These are phyloP conservation scores for Cicer cuneatum DNA, from an alignment of 306 rosid species.

Conservation along the genomic window DNA sequence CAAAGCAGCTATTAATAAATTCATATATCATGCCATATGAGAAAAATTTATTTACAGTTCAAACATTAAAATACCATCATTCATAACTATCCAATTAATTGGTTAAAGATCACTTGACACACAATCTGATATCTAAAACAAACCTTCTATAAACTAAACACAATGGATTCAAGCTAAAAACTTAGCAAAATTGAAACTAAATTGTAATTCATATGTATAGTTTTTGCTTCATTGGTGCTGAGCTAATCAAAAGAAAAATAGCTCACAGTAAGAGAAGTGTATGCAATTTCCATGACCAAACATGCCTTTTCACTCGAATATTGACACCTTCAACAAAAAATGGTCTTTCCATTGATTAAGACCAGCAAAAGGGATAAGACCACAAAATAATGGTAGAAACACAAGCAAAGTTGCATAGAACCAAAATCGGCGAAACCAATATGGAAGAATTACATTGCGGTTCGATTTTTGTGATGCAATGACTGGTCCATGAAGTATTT, in stretches of 20 bases:
- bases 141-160: not conserved
- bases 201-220: not conserved
- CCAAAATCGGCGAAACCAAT: slow-evolving; percentile 28
- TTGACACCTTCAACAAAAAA: slow-evolving; percentile 4
- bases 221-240: not conserved
- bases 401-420: slow-evolving; percentile 6
- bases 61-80: not conserved
- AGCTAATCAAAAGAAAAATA: slow-evolving; percentile 3
- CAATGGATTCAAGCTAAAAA: not conserved
- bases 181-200: not conserved
- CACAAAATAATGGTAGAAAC: slow-evolving; percentile 3
- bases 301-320: not conserved
- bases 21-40: not conserved
- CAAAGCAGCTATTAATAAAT: too few relatives aligned
- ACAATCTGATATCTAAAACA: not conserved
- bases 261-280: not conserved
- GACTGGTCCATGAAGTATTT: slow-evolving; percentile 55
- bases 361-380: slow-evolving; percentile 10
- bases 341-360: slow-evolving; percentile 17
- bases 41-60: not conserved
- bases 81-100: not conserved
- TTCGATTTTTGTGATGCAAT: not conserved
- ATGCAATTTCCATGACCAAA: not conserved
- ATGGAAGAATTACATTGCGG: not conserved
- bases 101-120: not conserved